Evolutionary conservation across 805 yeast genomes (phyloP).

Genomic region (Wickerhamiella musiphila): DNA sequence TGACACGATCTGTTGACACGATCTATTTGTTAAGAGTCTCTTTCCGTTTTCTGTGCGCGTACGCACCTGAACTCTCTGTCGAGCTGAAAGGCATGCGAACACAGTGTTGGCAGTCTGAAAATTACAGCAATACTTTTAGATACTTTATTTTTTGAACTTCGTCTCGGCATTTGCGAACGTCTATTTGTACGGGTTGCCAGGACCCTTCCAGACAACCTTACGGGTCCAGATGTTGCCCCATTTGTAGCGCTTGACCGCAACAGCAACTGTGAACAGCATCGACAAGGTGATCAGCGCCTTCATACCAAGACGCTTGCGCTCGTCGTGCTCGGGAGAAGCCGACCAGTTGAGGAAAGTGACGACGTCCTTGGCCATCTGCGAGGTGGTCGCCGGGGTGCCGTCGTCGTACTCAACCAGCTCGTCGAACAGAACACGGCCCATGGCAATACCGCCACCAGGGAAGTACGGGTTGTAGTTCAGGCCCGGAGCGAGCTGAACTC

Average conservation of each 20-base stretch:
- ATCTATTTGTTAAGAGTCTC: no score
- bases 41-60: no score
- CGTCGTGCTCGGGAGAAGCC: constrained; percentile 96
- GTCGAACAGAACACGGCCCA: constrained; percentile 96
- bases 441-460: constrained; percentile 99
- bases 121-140: no score
- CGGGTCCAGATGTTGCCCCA: constrained; percentile 94
- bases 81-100: no score
- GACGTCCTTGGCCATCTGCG: constrained; percentile 99
- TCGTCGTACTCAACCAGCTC: constrained; percentile 97
- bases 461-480: constrained; percentile 97
- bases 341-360: constrained; percentile 95
- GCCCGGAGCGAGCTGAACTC: constrained; percentile 84
- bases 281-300: constrained; percentile 75
- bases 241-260: constrained; percentile 94
- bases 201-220: constrained; percentile 48
- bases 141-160: no score
- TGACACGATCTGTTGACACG: no score
- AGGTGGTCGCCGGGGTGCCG: constrained; percentile 95
- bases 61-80: no score
- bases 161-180: no score
- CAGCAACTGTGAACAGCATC: constrained; percentile 59
- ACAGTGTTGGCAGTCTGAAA: no score
- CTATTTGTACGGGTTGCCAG: constrained; percentile 14
- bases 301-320: constrained; percentile 90